A percentile compares a stretch with the other conserved stretches of the same genome.
phyloP scores from a whole-genome alignment of 139 green algal species.

The Chlamydomonas incerta region DNA sequence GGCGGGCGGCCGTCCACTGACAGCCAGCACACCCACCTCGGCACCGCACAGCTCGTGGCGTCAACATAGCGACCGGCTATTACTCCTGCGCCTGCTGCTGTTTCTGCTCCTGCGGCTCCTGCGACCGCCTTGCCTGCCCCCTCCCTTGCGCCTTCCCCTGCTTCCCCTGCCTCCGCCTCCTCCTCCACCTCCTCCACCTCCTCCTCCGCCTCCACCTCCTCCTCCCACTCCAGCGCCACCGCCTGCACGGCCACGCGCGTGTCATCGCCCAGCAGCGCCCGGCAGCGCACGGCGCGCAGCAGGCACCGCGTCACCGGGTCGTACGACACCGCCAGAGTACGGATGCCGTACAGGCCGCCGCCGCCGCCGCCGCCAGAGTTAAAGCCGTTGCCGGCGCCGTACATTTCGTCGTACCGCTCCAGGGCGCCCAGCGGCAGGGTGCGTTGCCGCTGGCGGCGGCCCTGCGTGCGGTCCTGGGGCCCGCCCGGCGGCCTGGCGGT shows the following conservation, averaged over 20 bases:
- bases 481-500: no score
- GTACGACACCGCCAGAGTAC: constrained; percentile 21
- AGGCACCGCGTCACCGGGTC: neutral
- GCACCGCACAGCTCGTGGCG: neutral
- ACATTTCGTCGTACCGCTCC: neutral
- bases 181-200: neutral
- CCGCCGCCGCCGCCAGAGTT: no score
- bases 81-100: neutral
- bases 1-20: neutral
- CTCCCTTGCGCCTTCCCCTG: no score
- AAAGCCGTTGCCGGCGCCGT: no score
- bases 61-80: neutral
- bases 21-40: constrained; percentile 11
- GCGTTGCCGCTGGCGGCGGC: no score
- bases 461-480: no score
- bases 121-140: neutral
- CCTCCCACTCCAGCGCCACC: neutral
- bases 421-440: neutral
- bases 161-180: neutral
- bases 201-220: neutral
- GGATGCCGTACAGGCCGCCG: no score
- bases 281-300: neutral
- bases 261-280: neutral
- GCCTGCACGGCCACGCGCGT: constrained; percentile 4
- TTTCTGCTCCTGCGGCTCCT: neutral